Evolutionary conservation across 1,284 basidiomycete species (phyloP), one percentile per base, ranked within the genome.

Genomic region (Schizophyllum amplum): DNA sequence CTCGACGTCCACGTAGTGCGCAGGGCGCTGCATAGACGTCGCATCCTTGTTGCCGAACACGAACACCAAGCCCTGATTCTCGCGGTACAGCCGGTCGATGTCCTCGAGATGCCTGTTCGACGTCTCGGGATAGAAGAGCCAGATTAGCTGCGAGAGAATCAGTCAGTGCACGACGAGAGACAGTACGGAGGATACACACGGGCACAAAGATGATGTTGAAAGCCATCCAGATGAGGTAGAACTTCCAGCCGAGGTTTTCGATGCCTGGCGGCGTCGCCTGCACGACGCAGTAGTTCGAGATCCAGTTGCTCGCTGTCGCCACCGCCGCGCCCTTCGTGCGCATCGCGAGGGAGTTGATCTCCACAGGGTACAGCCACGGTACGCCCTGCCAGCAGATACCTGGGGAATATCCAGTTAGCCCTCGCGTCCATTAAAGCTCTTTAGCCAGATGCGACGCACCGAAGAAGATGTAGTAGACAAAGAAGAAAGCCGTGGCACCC

Each of bases 381-480:
- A 87, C 83, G 25, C 84, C 84, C 66, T 77, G 50, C 4, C 25
- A 26, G 23, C 24, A 57, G 27, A 47, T 57, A n/a, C 33, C 33
- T 42, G 33, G 13, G 33, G 2, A 17, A 9, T 2, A 24, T 15
- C 7, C 22, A 24, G n/a, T n/a, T n/a, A n/a, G n/a, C n/a, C n/a
- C n/a, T n/a, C n/a, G n/a, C n/a, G n/a, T n/a, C n/a, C n/a, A n/a
- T n/a, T n/a, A 22, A n/a, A 20, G 51, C 65, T 60, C 52, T 74
- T 74, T 73, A 86, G 77, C 84, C 84, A 87, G 46, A 84, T 33
- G 27, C 27, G 27, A 86, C 56, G 87, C 74, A 0, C 83, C 84
- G 68, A 87, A 87, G 72, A 84, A 83, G 46, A 86, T 77, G 64
- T 87, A 86, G 70, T 86, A 88, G 27, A 84, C 69, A 67, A 85